A percentile compares a stretch with the other conserved stretches of the same genome.
phyloP scores from a whole-genome alignment of 2,329 filamentous ascomycete genomes.

The Colletotrichum sojae region DNA sequence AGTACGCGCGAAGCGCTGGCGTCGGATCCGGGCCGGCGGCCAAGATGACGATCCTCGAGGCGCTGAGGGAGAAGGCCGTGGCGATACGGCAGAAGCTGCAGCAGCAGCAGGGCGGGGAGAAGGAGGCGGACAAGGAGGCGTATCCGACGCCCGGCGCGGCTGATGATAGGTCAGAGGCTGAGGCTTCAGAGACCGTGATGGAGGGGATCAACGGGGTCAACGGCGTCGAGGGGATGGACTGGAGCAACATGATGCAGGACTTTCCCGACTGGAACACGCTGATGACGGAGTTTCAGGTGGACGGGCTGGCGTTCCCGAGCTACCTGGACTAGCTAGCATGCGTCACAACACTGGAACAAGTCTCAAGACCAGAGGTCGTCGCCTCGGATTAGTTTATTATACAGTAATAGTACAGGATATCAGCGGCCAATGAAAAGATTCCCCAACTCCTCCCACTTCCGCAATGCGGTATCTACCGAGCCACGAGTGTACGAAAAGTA shows the following conservation, averaged over 20 bases:
- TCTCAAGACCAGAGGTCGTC: background rate
- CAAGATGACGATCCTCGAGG: slow-evolving; percentile 51
- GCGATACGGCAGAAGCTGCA: slow-evolving; percentile 41
- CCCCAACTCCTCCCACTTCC: slow-evolving; percentile 28
- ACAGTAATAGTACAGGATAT: slow-evolving; percentile 41
- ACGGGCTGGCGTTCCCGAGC: slow-evolving; percentile 44
- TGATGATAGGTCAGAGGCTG: slow-evolving; percentile 10
- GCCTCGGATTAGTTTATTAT: slow-evolving; percentile 30
- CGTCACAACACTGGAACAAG: background rate
- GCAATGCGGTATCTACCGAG: slow-evolving; percentile 21
- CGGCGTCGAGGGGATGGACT: slow-evolving; percentile 25
- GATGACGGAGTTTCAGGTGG: slow-evolving; percentile 48
- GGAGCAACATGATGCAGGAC: slow-evolving; percentile 28
- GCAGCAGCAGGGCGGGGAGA: background rate
- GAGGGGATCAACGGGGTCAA: slow-evolving; percentile 5
- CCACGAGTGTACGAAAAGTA: slow-evolving; percentile 19
- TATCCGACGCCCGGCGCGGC: slow-evolving; percentile 14
- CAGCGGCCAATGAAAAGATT: slow-evolving; percentile 27
- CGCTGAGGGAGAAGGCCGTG: slow-evolving; percentile 49
- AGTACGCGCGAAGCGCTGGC: slow-evolving; percentile 22
- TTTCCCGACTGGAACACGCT: slow-evolving; percentile 48
- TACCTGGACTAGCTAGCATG: slow-evolving; percentile 11
- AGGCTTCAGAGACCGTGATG: background rate
- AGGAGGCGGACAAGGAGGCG: slow-evolving; percentile 7
- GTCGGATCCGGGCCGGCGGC: slow-evolving; percentile 40